Conservation (phyloP, 805 yeast genomes). For the Saturnispora ahearnii region DNA sequence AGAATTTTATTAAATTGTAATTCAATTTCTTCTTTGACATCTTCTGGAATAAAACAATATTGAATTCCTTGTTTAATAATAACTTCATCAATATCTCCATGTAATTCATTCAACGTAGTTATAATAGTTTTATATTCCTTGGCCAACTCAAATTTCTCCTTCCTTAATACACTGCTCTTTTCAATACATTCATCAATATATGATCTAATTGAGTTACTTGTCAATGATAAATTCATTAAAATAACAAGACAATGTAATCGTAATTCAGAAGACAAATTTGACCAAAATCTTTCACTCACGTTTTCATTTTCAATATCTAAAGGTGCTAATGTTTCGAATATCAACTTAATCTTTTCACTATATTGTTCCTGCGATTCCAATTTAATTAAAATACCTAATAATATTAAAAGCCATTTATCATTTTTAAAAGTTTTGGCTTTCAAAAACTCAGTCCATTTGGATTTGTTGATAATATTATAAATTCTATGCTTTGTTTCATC, state of each 20-base stretch:
- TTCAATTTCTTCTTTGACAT: conserved; percentile 11
- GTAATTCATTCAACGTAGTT: conserved; percentile 33
- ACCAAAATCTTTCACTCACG: conserved; percentile 5
- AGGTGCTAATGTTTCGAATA: conserved; percentile 53
- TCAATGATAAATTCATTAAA: conserved; percentile 52
- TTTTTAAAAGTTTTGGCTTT: conserved; percentile 67
- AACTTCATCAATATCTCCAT: conserved; percentile 18
- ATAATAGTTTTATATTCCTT: conserved; percentile 44
- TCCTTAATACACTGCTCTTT: conserved; percentile 48
- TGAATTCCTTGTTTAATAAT: conserved; percentile 13
- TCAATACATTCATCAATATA: conserved; percentile 65
- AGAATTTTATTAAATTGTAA: not conserved
- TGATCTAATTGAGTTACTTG: conserved; percentile 48
- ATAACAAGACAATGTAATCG: conserved; percentile 35
- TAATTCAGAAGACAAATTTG: not conserved
- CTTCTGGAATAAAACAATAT: conserved; percentile 4
- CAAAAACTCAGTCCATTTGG: conserved; percentile 71
- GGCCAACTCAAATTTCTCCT: conserved; percentile 56
- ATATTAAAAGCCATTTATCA: conserved; percentile 76
- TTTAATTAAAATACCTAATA: conserved; percentile 62
- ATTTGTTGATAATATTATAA: conserved; percentile 40
- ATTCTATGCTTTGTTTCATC: conserved; percentile 36
- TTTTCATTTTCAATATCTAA: conserved; percentile 21
- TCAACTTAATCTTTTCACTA: conserved; percentile 38
- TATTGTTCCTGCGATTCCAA: conserved; percentile 52